Evolutionary conservation across 2,329 filamentous ascomycete genomes (phyloP), one percentile per base, ranked within the genome.

Genomic region (Chrysoporthe puriensis): DNA sequence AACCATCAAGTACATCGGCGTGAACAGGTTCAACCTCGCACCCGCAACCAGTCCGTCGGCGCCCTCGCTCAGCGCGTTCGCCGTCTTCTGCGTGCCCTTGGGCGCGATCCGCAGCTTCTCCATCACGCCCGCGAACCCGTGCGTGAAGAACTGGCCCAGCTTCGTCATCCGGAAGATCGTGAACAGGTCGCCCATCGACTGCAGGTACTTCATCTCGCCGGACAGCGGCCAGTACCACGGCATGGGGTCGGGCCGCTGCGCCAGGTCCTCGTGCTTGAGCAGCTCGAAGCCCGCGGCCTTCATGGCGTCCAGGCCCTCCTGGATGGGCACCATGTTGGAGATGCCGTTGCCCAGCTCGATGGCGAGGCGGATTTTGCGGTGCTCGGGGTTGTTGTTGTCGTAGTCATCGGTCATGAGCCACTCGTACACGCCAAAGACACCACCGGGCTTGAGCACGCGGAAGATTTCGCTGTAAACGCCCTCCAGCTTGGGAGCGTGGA

Each of bases 341-440:
- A 99, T 98, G 73, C 96, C 96, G 76, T 98, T 91, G 75, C 96
- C 96, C 77, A 93, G 90, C 84, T 99, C 96, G 72, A 99, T 99
- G 71, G 91, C 94, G 21, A 97, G 89, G 71, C 96, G 92, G 76
- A 98, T 96, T 78, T 92, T 88, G 73, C 94, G 91, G 83, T 98
- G 96, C 75, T 89, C 85, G 0, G 92, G 80, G 85, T 97, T 94
- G 69, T 91, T 85, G 78, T 97, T 95, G 82, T 98, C 91, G 81
- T 97, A 99, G 34, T 90, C 84, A 71, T 97, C 94, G 7, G 94
- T 98, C 96, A 99, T 98, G 76, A 98, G 85, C 96, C 96, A 98
- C 81, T 99, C 96, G 82, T 98, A 99, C 63, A 98, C 95, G 77
- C 95, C 96, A 75, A 98, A 99, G 63, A 93, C 85, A 79, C 96